Conservation (phyloP, 129 eudicot genomes). For the Smallanthus sonchifolius region DNA sequence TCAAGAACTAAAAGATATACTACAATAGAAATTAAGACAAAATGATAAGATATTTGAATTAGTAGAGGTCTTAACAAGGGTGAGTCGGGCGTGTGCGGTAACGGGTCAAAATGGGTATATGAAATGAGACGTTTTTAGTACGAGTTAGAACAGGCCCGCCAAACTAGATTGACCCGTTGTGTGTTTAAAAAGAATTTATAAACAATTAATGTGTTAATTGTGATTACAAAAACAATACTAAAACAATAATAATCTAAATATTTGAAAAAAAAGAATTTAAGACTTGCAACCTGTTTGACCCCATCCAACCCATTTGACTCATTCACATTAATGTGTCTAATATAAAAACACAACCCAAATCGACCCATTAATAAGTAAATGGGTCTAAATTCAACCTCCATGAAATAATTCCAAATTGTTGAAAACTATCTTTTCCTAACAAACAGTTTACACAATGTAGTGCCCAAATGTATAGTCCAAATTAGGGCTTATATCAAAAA, state of each 20-base stretch:
- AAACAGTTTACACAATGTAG: too few relatives aligned
- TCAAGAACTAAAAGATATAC: slow-evolving; percentile 17
- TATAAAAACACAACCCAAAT: too few relatives aligned
- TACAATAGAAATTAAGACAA: not conserved
- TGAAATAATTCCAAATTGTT: too few relatives aligned
- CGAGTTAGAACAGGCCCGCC: not conserved
- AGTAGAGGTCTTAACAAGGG: not conserved
- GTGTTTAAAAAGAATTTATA: not conserved
- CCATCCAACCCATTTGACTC: not conserved
- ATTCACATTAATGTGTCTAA: too few relatives aligned
- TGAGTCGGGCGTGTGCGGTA: not conserved
- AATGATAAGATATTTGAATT: not conserved
- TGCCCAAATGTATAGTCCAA: not conserved
- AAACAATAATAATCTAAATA: not conserved
- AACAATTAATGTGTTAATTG: not conserved
- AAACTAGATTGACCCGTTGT: not conserved
- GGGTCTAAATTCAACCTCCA: not conserved
- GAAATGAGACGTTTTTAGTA: not conserved
- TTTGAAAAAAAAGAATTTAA: not conserved
- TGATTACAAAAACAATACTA: not conserved
- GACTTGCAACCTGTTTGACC: not conserved
- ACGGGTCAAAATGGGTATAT: not conserved
- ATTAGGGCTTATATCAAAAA: too few relatives aligned
- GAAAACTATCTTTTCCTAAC: too few relatives aligned
- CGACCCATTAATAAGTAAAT: not conserved